These are phyloP conservation scores for Ajuga reptans DNA, from an alignment of 305 asterid genomes.

Conservation along the genomic window DNA sequence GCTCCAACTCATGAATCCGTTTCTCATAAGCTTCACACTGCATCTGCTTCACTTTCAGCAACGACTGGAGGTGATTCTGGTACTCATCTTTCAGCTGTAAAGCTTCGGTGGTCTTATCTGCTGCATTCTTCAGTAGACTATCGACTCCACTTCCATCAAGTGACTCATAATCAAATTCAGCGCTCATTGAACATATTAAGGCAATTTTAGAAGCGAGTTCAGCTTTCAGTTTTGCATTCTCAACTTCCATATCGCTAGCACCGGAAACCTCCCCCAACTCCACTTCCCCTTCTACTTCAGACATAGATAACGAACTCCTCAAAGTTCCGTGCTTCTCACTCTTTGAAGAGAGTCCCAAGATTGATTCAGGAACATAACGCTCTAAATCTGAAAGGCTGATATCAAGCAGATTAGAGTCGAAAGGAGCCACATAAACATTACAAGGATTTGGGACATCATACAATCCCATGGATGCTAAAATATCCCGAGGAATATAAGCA, in stretches of 20 bases:
- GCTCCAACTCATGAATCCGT: slow-evolving; percentile 84
- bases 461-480: slow-evolving; percentile 79
- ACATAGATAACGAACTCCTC: slow-evolving; percentile 46
- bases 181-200: slow-evolving; percentile 52
- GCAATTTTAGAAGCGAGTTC: slow-evolving; percentile 95
- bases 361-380: slow-evolving; percentile 74
- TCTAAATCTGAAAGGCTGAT: slow-evolving; percentile 69
- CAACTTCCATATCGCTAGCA: slow-evolving; percentile 81
- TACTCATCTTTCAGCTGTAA: slow-evolving; percentile 72
- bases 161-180: slow-evolving; percentile 54
- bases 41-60: slow-evolving; percentile 61
- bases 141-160: slow-evolving; percentile 55
- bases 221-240: slow-evolving; percentile 86
- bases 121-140: slow-evolving; percentile 49
- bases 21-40: slow-evolving; percentile 85
- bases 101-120: slow-evolving; percentile 75
- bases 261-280: slow-evolving; percentile 66
- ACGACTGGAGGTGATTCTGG: slow-evolving; percentile 55
- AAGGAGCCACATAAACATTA: slow-evolving; percentile 73
- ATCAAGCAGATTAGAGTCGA: slow-evolving; percentile 65
- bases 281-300: slow-evolving; percentile 40
- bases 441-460: slow-evolving; percentile 76
- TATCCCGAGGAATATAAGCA: slow-evolving; percentile 64
- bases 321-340: slow-evolving; percentile 43
- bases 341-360: slow-evolving; percentile 41